These are phyloP conservation scores for Candida gigantensis DNA, from an alignment of 1,139 yeast genomes.

Conservation along the genomic window DNA sequence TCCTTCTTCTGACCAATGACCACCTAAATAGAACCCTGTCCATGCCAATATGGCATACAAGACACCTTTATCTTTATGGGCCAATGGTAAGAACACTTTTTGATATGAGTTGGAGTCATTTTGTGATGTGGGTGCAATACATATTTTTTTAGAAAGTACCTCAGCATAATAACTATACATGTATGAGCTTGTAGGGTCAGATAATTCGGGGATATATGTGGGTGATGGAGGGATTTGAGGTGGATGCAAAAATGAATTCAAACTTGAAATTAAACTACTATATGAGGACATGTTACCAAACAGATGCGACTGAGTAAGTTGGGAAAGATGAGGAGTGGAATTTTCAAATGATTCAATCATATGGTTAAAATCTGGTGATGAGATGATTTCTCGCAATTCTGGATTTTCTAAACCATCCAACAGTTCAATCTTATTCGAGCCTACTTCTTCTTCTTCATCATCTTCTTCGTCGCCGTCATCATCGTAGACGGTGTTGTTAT, in stretches of 20 bases:
- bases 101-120: conserved; percentile 65
- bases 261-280: conserved; percentile 20
- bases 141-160: conserved; percentile 56
- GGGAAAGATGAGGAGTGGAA: no score
- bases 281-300: conserved; percentile 11
- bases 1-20: conserved; percentile 46
- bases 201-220: conserved; percentile 20
- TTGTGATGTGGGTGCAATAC: conserved; percentile 60
- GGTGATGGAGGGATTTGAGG: conserved; percentile 21
- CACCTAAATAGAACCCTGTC: conserved; percentile 69
- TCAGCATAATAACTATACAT: conserved; percentile 69
- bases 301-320: no score
- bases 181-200: conserved; percentile 22
- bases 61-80: conserved; percentile 67
- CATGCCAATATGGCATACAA: conserved; percentile 72
- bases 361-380: conserved; percentile 12
- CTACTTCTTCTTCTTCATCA: conserved; percentile 1
- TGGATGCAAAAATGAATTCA: conserved; percentile 18
- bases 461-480: no score
- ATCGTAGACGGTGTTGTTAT: no score
- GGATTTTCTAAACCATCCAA: conserved; percentile 6
- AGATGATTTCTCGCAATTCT: conserved; percentile 11
- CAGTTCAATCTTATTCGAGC: conserved; percentile 10
- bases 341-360: conserved; percentile 14
- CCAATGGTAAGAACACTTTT: conserved; percentile 77